Conservation (phyloP, 2,329 filamentous ascomycete species). For the Cytospora leucostoma region DNA sequence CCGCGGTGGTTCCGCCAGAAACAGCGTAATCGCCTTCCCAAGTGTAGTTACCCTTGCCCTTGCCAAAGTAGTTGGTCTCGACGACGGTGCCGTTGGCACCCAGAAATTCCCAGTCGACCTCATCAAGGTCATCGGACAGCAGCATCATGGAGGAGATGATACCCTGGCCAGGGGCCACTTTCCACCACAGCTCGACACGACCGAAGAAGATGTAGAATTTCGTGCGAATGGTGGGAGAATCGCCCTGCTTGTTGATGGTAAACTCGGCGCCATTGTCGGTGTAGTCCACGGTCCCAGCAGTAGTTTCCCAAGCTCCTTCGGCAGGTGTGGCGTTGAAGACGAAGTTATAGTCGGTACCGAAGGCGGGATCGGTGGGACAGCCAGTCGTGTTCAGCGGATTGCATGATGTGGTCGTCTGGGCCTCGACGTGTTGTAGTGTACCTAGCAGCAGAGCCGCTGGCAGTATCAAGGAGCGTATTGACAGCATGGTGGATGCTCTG, state of each 20-base stretch:
- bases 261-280: slow-evolving; percentile 67
- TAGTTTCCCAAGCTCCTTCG: slow-evolving; percentile 66
- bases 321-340: slow-evolving; percentile 65
- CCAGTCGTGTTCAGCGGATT: slow-evolving; percentile 67
- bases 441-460: slow-evolving; percentile 45
- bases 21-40: slow-evolving; percentile 63
- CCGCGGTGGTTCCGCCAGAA: slow-evolving; percentile 55
- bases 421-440: slow-evolving; percentile 51
- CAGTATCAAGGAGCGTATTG: slow-evolving; percentile 33
- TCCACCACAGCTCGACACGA: slow-evolving; percentile 74
- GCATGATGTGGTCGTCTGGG: slow-evolving; percentile 77
- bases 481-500: slow-evolving; percentile 30
- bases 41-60: slow-evolving; percentile 65
- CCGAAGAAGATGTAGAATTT: slow-evolving; percentile 88
- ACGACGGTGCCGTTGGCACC: slow-evolving; percentile 65
- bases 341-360: slow-evolving; percentile 65
- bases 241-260: slow-evolving; percentile 67
- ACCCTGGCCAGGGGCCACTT: slow-evolving; percentile 72
- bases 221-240: slow-evolving; percentile 77
- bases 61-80: slow-evolving; percentile 78
- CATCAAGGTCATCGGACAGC: slow-evolving; percentile 80
- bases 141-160: slow-evolving; percentile 83
- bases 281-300: slow-evolving; percentile 66
- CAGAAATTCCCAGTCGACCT: slow-evolving; percentile 85
- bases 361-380: slow-evolving; percentile 71